Base-by-base conservation (phyloP, 345 rosid genomes). In the Sonneratia caseolaris region DNA sequence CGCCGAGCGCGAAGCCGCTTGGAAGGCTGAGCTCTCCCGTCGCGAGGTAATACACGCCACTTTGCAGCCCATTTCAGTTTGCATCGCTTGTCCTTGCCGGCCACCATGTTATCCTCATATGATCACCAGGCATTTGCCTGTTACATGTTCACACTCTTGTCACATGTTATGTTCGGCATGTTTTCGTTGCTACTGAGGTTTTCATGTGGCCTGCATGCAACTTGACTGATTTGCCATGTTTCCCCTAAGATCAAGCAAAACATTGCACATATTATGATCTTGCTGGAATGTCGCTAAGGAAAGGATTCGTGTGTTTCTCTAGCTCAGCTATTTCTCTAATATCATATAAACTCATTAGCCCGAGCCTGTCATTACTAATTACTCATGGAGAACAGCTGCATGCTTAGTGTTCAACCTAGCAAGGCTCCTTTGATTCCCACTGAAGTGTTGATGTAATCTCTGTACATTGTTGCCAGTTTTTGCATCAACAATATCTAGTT, bases 11-110 rank as follows among this genome's bases (percentile, higher is more conserved):
- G 98, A 94, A 80, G 95, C 98, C 57, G 98, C 97, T 42, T 94
- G 97, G 98, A 94, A 94, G 79, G 97, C 98, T 18, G 96, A 91
- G 84, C 95, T 94, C 71, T 94, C 98, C 53, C 97, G 96, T 57
- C 93, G 97, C 55, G 98, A 91, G 88, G 97, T 89, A 72, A 42
- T 42, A 42, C 5, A 42, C 10, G 10, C 45, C 13, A 7, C 51
- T 40, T 4, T 8, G 51, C 51, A 47, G 15, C 13, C 13, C 13
- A 47, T 47, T 47, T 47, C 5, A 0, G 45, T 42, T 42, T 42
- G 45, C 45, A 5, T 42, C 10, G 45, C 10, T 9, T 42, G 45
- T 27, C 32, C 32, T 27, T 27, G 32, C 32, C 32, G 32, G 32
- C 32, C 43, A 40, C 18, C 27, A 43, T 57, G 21, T 37, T 0